These are phyloP conservation scores for Xylaria flabelliformis DNA, from an alignment of 495 filamentous ascomycete genomes.

Conservation along the genomic window DNA sequence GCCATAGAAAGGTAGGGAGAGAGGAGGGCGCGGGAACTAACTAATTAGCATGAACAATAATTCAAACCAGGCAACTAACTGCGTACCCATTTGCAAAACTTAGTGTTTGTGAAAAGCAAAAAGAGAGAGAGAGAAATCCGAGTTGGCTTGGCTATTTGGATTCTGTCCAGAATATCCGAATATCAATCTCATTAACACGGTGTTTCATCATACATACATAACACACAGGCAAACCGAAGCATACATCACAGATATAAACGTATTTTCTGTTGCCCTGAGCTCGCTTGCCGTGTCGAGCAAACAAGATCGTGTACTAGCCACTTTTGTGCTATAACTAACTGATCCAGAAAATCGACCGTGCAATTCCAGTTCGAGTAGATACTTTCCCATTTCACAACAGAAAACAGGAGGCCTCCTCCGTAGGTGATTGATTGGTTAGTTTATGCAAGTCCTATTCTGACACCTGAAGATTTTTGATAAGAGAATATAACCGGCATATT, in stretches of 20 bases:
- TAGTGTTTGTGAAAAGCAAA: too few species aligned
- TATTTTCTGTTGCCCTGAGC: too few species aligned
- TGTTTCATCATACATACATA: not conserved
- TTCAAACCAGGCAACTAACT: too few species aligned
- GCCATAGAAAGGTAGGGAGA: too few species aligned
- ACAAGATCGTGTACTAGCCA: not conserved
- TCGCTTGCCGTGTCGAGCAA: not conserved
- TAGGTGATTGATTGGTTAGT: not conserved
- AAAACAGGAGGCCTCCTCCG: not conserved
- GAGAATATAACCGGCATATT: not conserved
- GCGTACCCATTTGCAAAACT: too few species aligned
- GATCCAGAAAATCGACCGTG: not conserved
- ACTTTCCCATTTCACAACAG: not conserved
- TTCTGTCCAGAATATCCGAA: too few species aligned
- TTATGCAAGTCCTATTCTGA: not conserved
- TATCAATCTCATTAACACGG: not conserved
- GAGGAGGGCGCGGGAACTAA: too few species aligned
- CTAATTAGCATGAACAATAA: too few species aligned
- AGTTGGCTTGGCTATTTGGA: too few species aligned
- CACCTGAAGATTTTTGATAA: not conserved
- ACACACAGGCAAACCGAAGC: not conserved
- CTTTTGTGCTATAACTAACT: not conserved
- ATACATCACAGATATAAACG: too few species aligned
- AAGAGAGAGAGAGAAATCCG: too few species aligned
- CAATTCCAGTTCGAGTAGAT: not conserved